Base-by-base conservation (phyloP, 768 basidiomycete species). In the Suillus occidentalis region DNA sequence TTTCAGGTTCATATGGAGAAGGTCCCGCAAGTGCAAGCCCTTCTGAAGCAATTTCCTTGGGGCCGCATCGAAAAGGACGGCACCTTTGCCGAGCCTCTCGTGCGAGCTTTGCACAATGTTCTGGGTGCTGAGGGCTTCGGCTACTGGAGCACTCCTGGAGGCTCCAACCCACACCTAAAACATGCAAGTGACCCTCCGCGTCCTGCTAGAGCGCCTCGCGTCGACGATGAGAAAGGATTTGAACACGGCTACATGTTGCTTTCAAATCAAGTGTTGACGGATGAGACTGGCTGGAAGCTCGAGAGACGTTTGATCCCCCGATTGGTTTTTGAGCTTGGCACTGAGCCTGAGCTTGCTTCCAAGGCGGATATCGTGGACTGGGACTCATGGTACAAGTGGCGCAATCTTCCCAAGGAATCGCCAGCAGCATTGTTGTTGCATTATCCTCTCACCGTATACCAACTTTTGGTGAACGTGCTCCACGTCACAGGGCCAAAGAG, bases 301-400 rank as follows among this genome's bases (percentile, higher is more conserved):
- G 74, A 74, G 42, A 71, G 72, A 22, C 69, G 68, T 56, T 65
- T 79, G 1, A 75, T 79, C 28, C 77, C 81, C 49, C 70, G 71
- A 47, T 68, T 75, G 20, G 70, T 72, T 55, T 75, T 75, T n/a
- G 67, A 69, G 43, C 66, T 70, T 36, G 70, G 69, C 20, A 64
- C 70, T 39, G 76, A 78, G 59, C 75, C 68, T 2, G 56, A 60
- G 40, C 71, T 76, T 14, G 65, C 67, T 67, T 67, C 75, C 66
- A 65, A 72, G 60, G 70, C 62, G 31, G 72, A 76, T 22, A 69
- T 80, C 39, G 67, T 69, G 34, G 79, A 76, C 63, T 84, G 83
- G 83, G 73, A 72, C 42, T 77, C 79, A 37, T 84, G 80, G 72
- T 79, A 83, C 68, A 65, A 75, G 56, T 83, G 82, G 83, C 78